These are phyloP conservation scores for Moesziomyces parantarcticus DNA, from an alignment of 1,284 basidiomycete genomes.

Conservation along the genomic window DNA sequence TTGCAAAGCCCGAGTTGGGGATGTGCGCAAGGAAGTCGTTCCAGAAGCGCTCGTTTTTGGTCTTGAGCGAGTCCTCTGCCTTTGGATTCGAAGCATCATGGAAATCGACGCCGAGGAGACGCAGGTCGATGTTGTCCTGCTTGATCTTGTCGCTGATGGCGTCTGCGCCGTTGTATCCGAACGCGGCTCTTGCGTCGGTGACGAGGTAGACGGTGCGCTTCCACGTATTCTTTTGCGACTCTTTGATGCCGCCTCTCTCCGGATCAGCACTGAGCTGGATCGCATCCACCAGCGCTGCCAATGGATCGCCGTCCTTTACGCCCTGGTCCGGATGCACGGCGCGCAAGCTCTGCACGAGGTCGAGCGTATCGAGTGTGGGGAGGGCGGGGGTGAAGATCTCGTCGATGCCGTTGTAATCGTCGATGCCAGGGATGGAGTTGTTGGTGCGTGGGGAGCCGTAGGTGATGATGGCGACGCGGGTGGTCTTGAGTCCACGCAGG, in stretches of 20 bases:
- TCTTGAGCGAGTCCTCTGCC: slow-evolving; percentile 79
- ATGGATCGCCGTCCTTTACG: slow-evolving; percentile 68
- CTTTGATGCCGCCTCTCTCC: slow-evolving; percentile 46
- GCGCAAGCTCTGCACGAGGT: slow-evolving; percentile 75
- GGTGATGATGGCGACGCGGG: slow-evolving; percentile 84
- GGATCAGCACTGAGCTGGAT: slow-evolving; percentile 74
- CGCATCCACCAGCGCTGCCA: slow-evolving; percentile 86
- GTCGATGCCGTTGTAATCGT: slow-evolving; percentile 80
- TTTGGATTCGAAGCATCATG: slow-evolving; percentile 79
- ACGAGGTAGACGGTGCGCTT: slow-evolving; percentile 62
- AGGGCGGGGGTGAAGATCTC: slow-evolving; percentile 82
- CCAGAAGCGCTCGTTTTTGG: slow-evolving; percentile 82
- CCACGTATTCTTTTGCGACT: slow-evolving; percentile 51
- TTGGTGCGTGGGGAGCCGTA: slow-evolving; percentile 74
- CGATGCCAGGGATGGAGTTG: slow-evolving; percentile 76
- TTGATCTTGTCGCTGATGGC: slow-evolving; percentile 42
- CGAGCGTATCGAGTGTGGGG: slow-evolving; percentile 80
- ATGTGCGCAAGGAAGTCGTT: slow-evolving; percentile 72
- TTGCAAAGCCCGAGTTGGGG: slow-evolving; percentile 71
- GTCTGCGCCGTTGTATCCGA: slow-evolving; percentile 47
- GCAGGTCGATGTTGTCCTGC: slow-evolving; percentile 48
- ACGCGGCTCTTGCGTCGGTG: slow-evolving; percentile 61
- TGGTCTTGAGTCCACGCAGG: slow-evolving; percentile 87
- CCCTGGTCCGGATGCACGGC: slow-evolving; percentile 37
- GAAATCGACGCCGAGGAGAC: slow-evolving; percentile 79